These are phyloP conservation scores for Mycena maculata DNA, from an alignment of 768 basidiomycete genomes.

Conservation along the genomic window DNA sequence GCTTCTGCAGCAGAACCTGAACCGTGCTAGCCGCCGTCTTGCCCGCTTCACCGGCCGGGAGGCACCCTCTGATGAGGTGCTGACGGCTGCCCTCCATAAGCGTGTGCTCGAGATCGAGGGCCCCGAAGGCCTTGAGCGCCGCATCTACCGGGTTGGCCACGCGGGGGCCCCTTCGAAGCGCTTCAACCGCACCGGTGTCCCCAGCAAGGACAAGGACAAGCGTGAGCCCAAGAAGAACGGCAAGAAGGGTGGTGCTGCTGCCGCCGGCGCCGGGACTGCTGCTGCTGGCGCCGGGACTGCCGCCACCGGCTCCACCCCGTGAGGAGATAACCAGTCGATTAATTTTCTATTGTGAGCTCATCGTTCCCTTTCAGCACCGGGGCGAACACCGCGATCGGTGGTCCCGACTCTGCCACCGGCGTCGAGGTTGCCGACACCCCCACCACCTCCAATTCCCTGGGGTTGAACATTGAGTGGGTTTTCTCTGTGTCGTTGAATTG, in stretches of 20 bases:
- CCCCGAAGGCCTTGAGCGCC: constrained; percentile 43
- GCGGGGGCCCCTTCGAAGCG: constrained; percentile 41
- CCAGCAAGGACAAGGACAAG: constrained; percentile 25
- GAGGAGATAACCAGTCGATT: too few species aligned
- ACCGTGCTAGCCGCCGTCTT: constrained; percentile 70
- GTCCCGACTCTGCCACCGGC: constrained; percentile 33
- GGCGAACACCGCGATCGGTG: constrained; percentile 16
- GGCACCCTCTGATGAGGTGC: constrained; percentile 59
- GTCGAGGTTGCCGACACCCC: constrained; percentile 56
- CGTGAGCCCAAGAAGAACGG: constrained; percentile 23
- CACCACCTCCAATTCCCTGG: constrained; percentile 64
- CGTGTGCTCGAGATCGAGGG: constrained; percentile 57
- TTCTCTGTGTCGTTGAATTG: not conserved
- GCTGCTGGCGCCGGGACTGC: constrained; percentile 19
- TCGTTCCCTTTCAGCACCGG: not conserved
- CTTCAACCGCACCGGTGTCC: constrained; percentile 47
- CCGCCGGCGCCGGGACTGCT: constrained; percentile 21
- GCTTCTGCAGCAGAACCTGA: constrained; percentile 78
- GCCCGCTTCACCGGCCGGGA: constrained; percentile 75
- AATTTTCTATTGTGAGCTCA: not conserved
- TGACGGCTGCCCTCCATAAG: constrained; percentile 60
- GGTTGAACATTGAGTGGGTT: constrained; percentile 76
- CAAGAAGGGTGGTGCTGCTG: constrained; percentile 6
- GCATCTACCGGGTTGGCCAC: constrained; percentile 4
- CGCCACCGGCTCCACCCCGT: constrained; percentile 20